A percentile compares a stretch with the other conserved stretches of the same genome.
These are phyloP conservation scores for Aquilaria malaccensis DNA, from an alignment of 345 rosid genomes.

Conservation along the genomic window DNA sequence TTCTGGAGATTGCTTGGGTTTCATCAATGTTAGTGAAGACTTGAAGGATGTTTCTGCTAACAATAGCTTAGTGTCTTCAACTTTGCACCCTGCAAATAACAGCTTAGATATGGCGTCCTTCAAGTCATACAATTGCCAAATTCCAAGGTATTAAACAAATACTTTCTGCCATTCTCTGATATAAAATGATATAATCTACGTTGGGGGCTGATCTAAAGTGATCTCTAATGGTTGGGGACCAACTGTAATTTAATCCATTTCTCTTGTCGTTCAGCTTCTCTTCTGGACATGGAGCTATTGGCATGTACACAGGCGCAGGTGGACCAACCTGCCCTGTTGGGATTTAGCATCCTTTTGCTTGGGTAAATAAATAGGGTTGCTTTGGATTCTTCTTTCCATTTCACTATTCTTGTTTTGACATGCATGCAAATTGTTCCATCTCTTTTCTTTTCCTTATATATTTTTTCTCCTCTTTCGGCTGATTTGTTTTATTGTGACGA, in stretches of 20 bases:
- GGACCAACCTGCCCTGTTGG: slow-evolving; percentile 93
- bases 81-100: slow-evolving; percentile 25
- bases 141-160: slow-evolving; percentile 45
- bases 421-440: not conserved
- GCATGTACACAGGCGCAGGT: slow-evolving; percentile 64
- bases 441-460: not conserved
- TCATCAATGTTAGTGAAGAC: slow-evolving; percentile 18
- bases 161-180: too few species aligned
- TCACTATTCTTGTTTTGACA: not conserved
- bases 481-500: slow-evolving; percentile 21
- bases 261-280: slow-evolving; percentile 35
- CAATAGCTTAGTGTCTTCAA: slow-evolving; percentile 29
- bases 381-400: slow-evolving; percentile 15
- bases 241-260: too few species aligned
- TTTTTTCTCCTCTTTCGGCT: not conserved
- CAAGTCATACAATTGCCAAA: slow-evolving; percentile 70
- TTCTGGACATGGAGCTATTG: slow-evolving; percentile 50
- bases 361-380: slow-evolving; percentile 18
- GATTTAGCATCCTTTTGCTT: slow-evolving; percentile 37
- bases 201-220: too few species aligned
- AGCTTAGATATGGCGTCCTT: slow-evolving; percentile 49
- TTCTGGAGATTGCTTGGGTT: slow-evolving; percentile 24
- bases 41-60: slow-evolving; percentile 34
- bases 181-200: too few species aligned
- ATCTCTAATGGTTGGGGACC: too few species aligned